Evolutionary conservation across 2,329 filamentous ascomycete species (phyloP).

Genomic region (Alternaria brassicicola): DNA sequence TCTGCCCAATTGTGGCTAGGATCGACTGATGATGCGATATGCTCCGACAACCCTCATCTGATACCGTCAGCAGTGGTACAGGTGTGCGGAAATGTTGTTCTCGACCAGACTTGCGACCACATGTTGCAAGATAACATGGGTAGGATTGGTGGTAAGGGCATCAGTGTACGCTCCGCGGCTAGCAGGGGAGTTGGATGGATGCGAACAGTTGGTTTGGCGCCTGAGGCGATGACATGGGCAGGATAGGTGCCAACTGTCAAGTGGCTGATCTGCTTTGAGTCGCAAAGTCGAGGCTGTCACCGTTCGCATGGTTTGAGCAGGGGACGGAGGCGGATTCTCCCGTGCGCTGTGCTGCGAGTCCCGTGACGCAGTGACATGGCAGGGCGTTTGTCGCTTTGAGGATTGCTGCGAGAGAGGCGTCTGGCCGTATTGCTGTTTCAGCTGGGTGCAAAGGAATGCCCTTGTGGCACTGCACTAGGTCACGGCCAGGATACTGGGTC

Average conservation of each 20-base stretch:
- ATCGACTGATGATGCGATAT: constrained; percentile 24
- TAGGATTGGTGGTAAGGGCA: constrained; percentile 15
- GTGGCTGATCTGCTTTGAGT: constrained; percentile 31
- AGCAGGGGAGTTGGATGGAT: constrained; percentile 35
- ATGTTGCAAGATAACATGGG: constrained; percentile 26
- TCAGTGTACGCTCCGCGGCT: constrained; percentile 8
- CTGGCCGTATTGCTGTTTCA: constrained; percentile 38
- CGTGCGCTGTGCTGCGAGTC: constrained; percentile 33
- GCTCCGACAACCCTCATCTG: constrained; percentile 24
- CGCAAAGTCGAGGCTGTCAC: constrained; percentile 35
- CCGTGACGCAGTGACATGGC: constrained; percentile 30
- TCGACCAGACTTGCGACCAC: constrained; percentile 28
- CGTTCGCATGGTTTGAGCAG: constrained; percentile 44
- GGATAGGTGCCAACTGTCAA: constrained; percentile 21
- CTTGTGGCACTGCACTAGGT: constrained; percentile 34
- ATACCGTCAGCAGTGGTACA: constrained; percentile 40
- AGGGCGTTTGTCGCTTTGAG: constrained; percentile 5
- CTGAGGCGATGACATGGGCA: constrained; percentile 36
- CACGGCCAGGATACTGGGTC: constrained; percentile 32
- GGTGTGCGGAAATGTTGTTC: constrained; percentile 23
- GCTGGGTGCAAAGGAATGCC: constrained; percentile 29
- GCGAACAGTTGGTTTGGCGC: constrained; percentile 47
- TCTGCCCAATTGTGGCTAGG: constrained; percentile 11
- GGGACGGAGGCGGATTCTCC: constrained; percentile 30
- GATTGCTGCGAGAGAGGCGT: constrained; percentile 24